These are phyloP conservation scores for Penicillium canariense DNA, from an alignment of 495 filamentous ascomycete genomes.

Conservation along the genomic window DNA sequence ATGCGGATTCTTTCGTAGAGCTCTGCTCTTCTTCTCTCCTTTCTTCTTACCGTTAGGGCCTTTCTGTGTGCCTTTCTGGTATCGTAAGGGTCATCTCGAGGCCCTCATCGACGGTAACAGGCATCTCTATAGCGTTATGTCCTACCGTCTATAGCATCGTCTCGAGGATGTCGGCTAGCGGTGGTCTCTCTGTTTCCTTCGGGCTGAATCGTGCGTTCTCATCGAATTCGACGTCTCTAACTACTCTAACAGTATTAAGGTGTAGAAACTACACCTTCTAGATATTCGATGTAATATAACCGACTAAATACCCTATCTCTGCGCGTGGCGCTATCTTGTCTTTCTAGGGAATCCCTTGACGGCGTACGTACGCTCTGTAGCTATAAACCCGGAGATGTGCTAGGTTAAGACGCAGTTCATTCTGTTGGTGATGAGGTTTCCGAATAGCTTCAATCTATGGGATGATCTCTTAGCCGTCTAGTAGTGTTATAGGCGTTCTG, in stretches of 20 bases:
- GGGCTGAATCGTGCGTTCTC: neutral
- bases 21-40: too few relatives aligned
- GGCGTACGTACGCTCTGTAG: neutral
- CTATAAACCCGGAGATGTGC: conserved; percentile 7
- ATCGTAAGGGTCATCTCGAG: too few relatives aligned
- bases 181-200: too few relatives aligned
- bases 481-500: conserved; percentile 1
- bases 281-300: conserved; percentile 9
- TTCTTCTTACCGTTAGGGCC: too few relatives aligned
- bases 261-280: conserved; percentile 8
- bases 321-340: conserved; percentile 10
- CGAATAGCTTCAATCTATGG: neutral
- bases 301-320: conserved; percentile 6
- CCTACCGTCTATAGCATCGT: too few relatives aligned
- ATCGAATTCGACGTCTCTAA: conserved; percentile 8
- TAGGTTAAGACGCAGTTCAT: conserved; percentile 4
- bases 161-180: too few relatives aligned
- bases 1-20: too few relatives aligned
- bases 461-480: neutral
- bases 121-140: too few relatives aligned
- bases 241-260: neutral
- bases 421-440: neutral
- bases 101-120: too few relatives aligned
- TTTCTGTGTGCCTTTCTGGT: too few relatives aligned
- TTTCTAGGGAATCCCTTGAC: neutral